Evolutionary conservation across 75 land plant genomes (phyloP).

Genomic region (Cupressus sempervirens): DNA sequence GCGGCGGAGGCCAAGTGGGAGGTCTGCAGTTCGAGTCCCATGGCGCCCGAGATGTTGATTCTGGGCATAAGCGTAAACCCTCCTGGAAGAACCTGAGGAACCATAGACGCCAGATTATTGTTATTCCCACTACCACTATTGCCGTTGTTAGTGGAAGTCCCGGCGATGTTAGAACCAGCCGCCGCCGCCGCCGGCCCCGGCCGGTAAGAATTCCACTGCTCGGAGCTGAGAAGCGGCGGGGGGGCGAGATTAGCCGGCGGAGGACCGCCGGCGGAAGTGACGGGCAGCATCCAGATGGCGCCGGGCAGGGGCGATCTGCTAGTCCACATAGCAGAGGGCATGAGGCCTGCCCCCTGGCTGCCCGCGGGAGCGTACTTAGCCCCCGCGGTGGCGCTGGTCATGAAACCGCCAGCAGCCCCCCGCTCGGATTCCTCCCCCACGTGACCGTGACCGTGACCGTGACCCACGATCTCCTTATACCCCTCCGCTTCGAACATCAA

Average conservation of each 20-base stretch:
- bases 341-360: constrained; percentile 16
- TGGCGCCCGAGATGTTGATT: neutral
- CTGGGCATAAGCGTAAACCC: constrained; percentile 7
- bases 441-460: constrained; percentile 4
- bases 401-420: neutral
- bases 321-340: constrained; percentile 33
- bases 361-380: constrained; percentile 8
- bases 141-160: neutral
- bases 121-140: neutral
- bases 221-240: constrained; percentile 14
- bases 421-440: constrained; percentile 6
- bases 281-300: constrained; percentile 52
- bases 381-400: constrained; percentile 7
- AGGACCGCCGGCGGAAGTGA: constrained; percentile 5
- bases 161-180: constrained; percentile 8
- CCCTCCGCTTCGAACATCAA: neutral
- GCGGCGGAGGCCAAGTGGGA: neutral
- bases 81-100: constrained; percentile 9
- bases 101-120: neutral
- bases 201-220: constrained; percentile 23
- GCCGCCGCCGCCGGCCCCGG: constrained; percentile 40
- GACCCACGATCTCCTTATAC: neutral
- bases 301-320: constrained; percentile 35
- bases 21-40: neutral
- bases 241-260: constrained; percentile 20